Evolutionary conservation across 1,284 basidiomycete genomes (phyloP), one percentile per base, ranked within the genome.

Genomic region (Uromyces viciae-fabae): DNA sequence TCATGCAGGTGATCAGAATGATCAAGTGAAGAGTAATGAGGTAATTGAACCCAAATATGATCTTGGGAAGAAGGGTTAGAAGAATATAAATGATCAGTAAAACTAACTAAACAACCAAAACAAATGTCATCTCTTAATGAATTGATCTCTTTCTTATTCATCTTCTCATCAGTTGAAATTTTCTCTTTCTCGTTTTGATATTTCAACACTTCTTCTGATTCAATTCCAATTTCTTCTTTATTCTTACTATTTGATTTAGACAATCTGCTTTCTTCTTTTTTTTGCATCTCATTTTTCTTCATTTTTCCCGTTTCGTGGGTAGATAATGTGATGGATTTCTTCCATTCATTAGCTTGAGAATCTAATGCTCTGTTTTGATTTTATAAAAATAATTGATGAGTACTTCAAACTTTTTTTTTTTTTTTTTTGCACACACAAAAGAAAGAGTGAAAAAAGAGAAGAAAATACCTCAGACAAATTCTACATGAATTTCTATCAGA

Each of bases 321-420:
- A 3, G 77, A 42, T 46, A 79, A 33, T 17, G 77, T 79, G 40
- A 72, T 79, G 11, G 77, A 56, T 19, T 46, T 43, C 31, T 72
- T 79, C 77, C 77, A 79, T 46, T 68, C 9, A 49, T 72, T 43
- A 11, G 77, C 77, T 22, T 56, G n/a, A 28, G 49, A 68, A 49
- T 79, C 77, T 5, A 68, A 72, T 11, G 77, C 52, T 62, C 77
- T 79, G 8, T 73, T 28, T 31, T 43, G 38, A 28, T 4, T 9
- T 22, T 31, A 58, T 58, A 60, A 25, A 75, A 56, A 36, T 9
- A 74, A 15, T 11, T 5, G 54, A 56, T 3, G 49, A 22, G 4
- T 38, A 22, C 52, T 54, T 64, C 38, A 9, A 54, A 71, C 68
- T 71, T 19, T 9, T 68, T 49, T n/a, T 28, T 42, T 42, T n/a